Evolutionary conservation across 371 early-diverging fungal species (phyloP).

Genomic region (Lichtheimia ramosa): DNA sequence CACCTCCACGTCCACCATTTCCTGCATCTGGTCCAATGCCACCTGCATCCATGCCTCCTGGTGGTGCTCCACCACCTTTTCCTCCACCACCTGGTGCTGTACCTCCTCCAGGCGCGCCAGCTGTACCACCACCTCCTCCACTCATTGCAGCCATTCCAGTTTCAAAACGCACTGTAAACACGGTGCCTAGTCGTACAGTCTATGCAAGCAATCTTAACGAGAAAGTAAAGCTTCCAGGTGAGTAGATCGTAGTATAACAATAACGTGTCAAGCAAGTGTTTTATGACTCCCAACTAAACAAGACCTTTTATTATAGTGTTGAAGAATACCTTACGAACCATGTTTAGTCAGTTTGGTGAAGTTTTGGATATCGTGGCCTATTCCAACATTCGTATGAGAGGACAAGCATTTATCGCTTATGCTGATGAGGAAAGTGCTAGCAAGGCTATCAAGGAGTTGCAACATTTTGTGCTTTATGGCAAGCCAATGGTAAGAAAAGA

Average conservation of each 20-base stretch:
- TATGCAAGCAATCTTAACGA: slow-evolving; percentile 88
- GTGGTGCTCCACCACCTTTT: slow-evolving; percentile 4
- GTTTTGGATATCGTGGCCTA: slow-evolving; percentile 73
- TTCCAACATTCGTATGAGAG: slow-evolving; percentile 68
- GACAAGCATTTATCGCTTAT: slow-evolving; percentile 83
- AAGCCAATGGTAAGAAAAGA: slow-evolving; percentile 75
- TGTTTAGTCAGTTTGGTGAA: slow-evolving; percentile 78
- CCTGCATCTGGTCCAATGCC: not conserved
- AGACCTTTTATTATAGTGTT: slow-evolving; percentile 51
- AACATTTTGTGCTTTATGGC: slow-evolving; percentile 80
- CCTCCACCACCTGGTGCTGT: slow-evolving; percentile 9
- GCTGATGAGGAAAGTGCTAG: slow-evolving; percentile 64
- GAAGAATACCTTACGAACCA: slow-evolving; percentile 72
- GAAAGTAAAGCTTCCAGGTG: slow-evolving; percentile 81
- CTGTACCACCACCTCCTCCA: slow-evolving; percentile 10
- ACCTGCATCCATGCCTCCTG: slow-evolving; percentile 2
- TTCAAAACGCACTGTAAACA: slow-evolving; percentile 60
- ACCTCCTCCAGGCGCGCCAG: slow-evolving; percentile 12
- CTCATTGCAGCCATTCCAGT: slow-evolving; percentile 41
- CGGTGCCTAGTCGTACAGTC: slow-evolving; percentile 77
- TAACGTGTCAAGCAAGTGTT: not conserved
- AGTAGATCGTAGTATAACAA: not conserved
- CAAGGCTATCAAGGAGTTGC: slow-evolving; percentile 83
- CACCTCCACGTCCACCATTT: slow-evolving; percentile 2
- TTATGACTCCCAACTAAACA: not conserved